Conservation (phyloP, 306 rosid genomes). For the Oemleria cerasiformis region DNA sequence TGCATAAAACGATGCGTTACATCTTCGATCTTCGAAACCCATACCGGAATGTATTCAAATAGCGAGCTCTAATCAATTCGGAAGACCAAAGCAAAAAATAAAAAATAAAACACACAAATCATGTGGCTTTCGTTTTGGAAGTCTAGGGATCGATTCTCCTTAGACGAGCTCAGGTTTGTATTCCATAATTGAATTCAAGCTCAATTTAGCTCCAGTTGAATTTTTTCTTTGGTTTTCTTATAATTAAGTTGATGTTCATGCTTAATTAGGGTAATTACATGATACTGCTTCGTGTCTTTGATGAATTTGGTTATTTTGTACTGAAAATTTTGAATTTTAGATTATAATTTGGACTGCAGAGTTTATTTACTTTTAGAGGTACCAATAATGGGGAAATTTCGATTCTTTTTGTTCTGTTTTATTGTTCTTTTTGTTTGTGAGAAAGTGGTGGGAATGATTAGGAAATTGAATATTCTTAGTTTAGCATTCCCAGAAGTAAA, state of each 20-base stretch:
- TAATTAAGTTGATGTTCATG: not conserved
- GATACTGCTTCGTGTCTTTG: conserved; percentile 8
- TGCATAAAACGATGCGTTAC: conserved; percentile 11
- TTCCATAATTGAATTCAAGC: not conserved
- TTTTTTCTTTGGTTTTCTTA: not conserved
- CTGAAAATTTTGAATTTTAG: not conserved
- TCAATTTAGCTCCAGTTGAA: conserved; percentile 2
- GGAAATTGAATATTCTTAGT: not conserved
- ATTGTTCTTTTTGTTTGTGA: conserved; percentile 10
- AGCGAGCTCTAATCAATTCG: not conserved
- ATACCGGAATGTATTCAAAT: conserved; percentile 4
- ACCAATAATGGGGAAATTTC: not conserved
- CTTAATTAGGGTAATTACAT: not conserved
- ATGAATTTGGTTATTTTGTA: not conserved
- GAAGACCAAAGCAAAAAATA: not conserved
- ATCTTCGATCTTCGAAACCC: conserved; percentile 8
- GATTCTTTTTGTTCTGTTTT: not conserved
- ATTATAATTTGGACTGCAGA: not conserved
- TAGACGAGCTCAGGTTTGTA: conserved; percentile 79
- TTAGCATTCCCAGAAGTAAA: not conserved
- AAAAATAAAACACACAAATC: conserved; percentile 15
- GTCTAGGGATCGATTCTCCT: conserved; percentile 83
- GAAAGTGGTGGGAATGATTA: not conserved
- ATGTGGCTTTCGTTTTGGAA: conserved; percentile 93
- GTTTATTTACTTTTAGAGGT: not conserved